Base-by-base conservation (phyloP, 345 rosid species). In the Aquilaria yunnanensis region DNA sequence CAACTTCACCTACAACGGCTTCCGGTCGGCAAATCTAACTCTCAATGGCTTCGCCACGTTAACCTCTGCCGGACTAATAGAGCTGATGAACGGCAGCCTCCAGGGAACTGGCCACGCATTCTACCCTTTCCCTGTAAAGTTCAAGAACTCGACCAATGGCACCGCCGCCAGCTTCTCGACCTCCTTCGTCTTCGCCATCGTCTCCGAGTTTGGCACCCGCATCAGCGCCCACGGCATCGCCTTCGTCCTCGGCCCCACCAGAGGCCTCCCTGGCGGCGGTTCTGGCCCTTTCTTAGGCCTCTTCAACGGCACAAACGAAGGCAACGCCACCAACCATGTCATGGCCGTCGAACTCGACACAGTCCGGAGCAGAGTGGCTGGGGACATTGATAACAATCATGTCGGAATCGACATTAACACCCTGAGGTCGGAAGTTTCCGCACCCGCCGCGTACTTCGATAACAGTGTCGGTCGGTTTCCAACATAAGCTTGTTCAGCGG, bases 311-410 rank as follows among this genome's bases (percentile, higher is more conserved):
- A 30, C 51, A 54, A 74, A 55, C 76, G 48, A 67, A 33, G 88
- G 88, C 6, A 74, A 80, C 2, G 1, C 9, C 51, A 68, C 68
- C 2, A 84, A 80, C 51, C 80, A 75, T 56, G 77, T 88, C 16
- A n/a, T 87, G 13, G 83, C 85, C 11, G 70, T 87, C 11, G 88
- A 83, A 75, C 75, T 87, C 30, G 87, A 85, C 67, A 77, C 83
- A 0, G 67, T 81, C 10, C 43, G 14, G 57, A 80, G 47, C 50
- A 58, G 34, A 0, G 89, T 81, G 67, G 75, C 78, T 46, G 66
- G 23, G 2, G 84, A 77, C 61, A 74, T 77, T 37, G 65, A 72
- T 10, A 81, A 80, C 53, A 85, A 88, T 48, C 94, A 84, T 64
- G 82, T 87, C 11, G 88, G 87, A 13, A 77, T 87, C 60, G 83